A percentile compares a stretch with the other conserved stretches of the same genome.
Evolutionary conservation across 441 rosid species (phyloP).

Genomic region (Pelargonium australe): DNA sequence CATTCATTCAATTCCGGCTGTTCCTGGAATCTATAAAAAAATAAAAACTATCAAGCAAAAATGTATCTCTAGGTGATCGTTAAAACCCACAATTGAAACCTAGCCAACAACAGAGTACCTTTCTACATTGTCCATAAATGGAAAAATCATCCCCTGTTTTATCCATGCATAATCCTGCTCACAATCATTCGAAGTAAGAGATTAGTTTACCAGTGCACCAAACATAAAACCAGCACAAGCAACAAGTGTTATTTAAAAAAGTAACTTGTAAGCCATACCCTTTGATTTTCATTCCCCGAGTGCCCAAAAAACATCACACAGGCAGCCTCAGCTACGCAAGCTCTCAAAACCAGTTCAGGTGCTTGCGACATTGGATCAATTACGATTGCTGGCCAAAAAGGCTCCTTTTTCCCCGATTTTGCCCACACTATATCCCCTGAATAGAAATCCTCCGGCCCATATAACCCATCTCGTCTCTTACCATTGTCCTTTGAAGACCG

Average conservation of each 20-base stretch:
- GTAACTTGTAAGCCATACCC: slow-evolving; percentile 43
- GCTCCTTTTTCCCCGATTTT: slow-evolving; percentile 65
- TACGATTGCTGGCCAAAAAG: slow-evolving; percentile 90
- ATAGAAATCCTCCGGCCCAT: slow-evolving; percentile 91
- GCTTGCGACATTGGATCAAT: slow-evolving; percentile 98
- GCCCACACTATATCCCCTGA: slow-evolving; percentile 98
- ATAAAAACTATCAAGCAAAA: slow-evolving; percentile 23
- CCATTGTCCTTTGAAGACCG: slow-evolving; percentile 21
- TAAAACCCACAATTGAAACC: background rate
- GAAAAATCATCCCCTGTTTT: slow-evolving; percentile 78
- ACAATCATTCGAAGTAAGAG: slow-evolving; percentile 25
- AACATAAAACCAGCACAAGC: background rate
- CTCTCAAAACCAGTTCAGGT: slow-evolving; percentile 80
- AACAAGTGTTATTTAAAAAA: background rate
- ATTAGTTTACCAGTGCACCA: slow-evolving; percentile 23
- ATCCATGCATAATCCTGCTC: slow-evolving; percentile 95
- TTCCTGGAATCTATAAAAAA: slow-evolving; percentile 60
- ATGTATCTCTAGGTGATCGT: slow-evolving; percentile 4
- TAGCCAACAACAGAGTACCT: slow-evolving; percentile 41
- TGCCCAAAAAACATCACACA: slow-evolving; percentile 97
- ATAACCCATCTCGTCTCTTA: slow-evolving; percentile 50
- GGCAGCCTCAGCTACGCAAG: slow-evolving; percentile 92
- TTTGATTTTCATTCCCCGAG: slow-evolving; percentile 60
- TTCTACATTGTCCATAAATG: slow-evolving; percentile 73
- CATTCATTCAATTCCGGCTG: slow-evolving; percentile 60